Percentiles rank a stretch among this genome's conserved stretches.
Evolutionary conservation across 2,329 filamentous ascomycete genomes (phyloP).

Genomic region (Cercospora nicotianae): DNA sequence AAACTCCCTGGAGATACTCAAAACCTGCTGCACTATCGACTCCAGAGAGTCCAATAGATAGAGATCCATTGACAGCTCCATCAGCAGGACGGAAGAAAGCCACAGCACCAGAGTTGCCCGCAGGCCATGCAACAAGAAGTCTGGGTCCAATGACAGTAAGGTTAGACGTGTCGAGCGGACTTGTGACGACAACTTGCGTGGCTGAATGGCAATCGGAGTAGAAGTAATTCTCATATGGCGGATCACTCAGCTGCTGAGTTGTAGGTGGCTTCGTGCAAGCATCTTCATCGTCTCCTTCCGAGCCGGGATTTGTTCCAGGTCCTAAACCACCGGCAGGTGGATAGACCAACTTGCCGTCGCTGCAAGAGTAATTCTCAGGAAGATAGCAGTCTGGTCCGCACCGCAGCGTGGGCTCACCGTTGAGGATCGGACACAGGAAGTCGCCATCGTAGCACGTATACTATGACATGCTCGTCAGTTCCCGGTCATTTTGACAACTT

Average conservation of each 20-base stretch:
- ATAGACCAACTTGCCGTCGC: slow-evolving; percentile 30
- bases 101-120: slow-evolving; percentile 62
- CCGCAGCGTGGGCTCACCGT: slow-evolving; percentile 37
- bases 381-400: slow-evolving; percentile 43
- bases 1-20: slow-evolving; percentile 51
- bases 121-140: slow-evolving; percentile 61
- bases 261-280: slow-evolving; percentile 35
- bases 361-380: slow-evolving; percentile 37
- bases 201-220: slow-evolving; percentile 63
- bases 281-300: not conserved
- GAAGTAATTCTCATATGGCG: slow-evolving; percentile 65
- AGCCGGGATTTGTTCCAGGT: not conserved
- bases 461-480: slow-evolving; percentile 19
- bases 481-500: not conserved
- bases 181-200: slow-evolving; percentile 62
- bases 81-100: slow-evolving; percentile 56
- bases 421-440: slow-evolving; percentile 42
- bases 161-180: slow-evolving; percentile 55
- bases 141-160: slow-evolving; percentile 58
- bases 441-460: slow-evolving; percentile 43
- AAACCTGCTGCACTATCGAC: slow-evolving; percentile 51
- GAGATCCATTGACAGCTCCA: slow-evolving; percentile 54
- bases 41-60: slow-evolving; percentile 50
- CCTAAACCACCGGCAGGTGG: slow-evolving; percentile 25
- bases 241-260: slow-evolving; percentile 53